Conservation (phyloP, 1,139 yeast species). For the Saccharomyces pastorianus region DNA sequence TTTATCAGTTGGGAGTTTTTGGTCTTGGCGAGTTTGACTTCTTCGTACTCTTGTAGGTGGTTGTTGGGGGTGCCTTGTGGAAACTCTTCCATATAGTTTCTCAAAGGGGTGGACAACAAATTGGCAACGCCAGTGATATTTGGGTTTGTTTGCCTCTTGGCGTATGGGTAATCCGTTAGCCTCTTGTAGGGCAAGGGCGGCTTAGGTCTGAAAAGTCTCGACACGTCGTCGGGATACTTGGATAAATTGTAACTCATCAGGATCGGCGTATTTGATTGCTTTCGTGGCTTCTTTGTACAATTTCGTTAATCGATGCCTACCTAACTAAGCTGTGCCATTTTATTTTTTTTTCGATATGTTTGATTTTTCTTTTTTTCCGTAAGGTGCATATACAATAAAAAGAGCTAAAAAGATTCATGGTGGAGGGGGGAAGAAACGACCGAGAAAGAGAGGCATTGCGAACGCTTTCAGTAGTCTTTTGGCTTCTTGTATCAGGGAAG, state of each 20-base stretch:
- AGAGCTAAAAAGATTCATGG: too few species aligned
- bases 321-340: background rate
- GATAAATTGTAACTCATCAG: constrained; percentile 20
- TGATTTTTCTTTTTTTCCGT: too few species aligned
- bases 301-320: background rate
- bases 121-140: constrained; percentile 45
- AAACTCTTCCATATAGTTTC: constrained; percentile 12
- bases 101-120: constrained; percentile 5
- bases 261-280: background rate
- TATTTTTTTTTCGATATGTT: too few species aligned
- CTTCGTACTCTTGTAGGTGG: constrained; percentile 33
- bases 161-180: constrained; percentile 50
- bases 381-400: too few species aligned
- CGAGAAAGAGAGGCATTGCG: too few species aligned
- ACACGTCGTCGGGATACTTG: constrained; percentile 58
- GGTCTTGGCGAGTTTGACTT: constrained; percentile 31
- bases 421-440: too few species aligned
- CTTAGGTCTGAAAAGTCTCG: constrained; percentile 58
- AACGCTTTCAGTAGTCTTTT: too few species aligned
- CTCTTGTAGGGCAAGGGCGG: constrained; percentile 53
- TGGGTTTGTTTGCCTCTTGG: constrained; percentile 41
- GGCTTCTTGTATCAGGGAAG: too few species aligned
- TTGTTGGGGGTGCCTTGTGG: constrained; percentile 22
- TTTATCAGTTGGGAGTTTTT: constrained; percentile 13
- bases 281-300: background rate